phyloP scores from a whole-genome alignment of 2,329 filamentous ascomycete species.

The Rhynchosporium secalis region DNA sequence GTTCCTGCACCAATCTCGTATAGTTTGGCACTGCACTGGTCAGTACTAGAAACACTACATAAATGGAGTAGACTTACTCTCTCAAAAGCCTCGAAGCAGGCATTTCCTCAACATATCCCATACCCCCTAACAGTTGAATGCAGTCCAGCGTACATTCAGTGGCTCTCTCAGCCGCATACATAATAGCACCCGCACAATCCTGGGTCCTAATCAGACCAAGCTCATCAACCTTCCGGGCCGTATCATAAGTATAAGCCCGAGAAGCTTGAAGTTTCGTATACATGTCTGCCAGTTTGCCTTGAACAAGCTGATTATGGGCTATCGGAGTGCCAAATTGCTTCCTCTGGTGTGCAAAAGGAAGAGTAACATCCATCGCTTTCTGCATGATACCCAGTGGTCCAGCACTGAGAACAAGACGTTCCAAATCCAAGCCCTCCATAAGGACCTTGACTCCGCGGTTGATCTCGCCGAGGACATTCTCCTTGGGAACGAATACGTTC shows the following conservation, averaged over 20 bases:
- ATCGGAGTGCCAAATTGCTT: conserved; percentile 87
- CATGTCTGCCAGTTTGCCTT: conserved; percentile 95
- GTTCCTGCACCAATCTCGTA: conserved; percentile 98
- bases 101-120: conserved; percentile 96
- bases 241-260: conserved; percentile 82
- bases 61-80: conserved; percentile 43
- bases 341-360: conserved; percentile 86
- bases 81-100: conserved; percentile 81
- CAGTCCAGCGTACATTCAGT: conserved; percentile 85
- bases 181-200: conserved; percentile 90
- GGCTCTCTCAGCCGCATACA: conserved; percentile 89
- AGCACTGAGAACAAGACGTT: conserved; percentile 86
- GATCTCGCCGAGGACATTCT: conserved; percentile 76
- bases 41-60: conserved; percentile 29
- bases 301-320: conserved; percentile 88
- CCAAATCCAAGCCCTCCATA: conserved; percentile 95
- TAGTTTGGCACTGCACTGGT: conserved; percentile 60
- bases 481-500: conserved; percentile 80
- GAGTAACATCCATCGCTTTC: conserved; percentile 77
- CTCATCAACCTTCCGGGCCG: conserved; percentile 79
- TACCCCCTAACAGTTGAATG: conserved; percentile 90
- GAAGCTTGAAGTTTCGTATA: conserved; percentile 89
- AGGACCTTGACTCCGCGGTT: conserved; percentile 85
- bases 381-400: conserved; percentile 96
- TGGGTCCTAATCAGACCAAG: conserved; percentile 72